Evolutionary conservation across 257 asterid species (phyloP).

Genomic region (Ophiorrhiza pumila): DNA sequence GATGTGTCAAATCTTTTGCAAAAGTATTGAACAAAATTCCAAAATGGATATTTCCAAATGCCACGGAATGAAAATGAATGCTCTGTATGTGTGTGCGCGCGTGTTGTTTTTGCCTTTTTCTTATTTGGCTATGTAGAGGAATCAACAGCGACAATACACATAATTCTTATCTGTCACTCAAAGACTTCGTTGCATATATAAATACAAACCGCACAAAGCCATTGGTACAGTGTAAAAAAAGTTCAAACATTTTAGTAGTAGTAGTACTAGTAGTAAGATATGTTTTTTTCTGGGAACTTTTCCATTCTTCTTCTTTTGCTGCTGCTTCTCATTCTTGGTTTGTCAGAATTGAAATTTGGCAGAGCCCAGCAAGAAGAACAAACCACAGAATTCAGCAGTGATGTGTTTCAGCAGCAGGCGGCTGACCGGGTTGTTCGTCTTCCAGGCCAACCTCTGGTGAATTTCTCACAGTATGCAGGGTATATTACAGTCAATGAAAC

Average conservation of each 20-base stretch:
- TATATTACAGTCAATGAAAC: slow-evolving; percentile 59
- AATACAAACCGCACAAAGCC: neutral
- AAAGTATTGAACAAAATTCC: slow-evolving; percentile 12
- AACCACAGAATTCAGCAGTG: neutral
- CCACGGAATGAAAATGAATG: neutral
- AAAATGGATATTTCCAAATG: neutral
- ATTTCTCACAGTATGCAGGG: slow-evolving; percentile 67
- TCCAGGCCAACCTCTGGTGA: slow-evolving; percentile 70
- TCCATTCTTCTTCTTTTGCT: neutral
- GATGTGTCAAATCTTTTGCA: neutral
- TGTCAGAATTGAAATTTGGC: neutral
- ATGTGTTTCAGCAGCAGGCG: slow-evolving; percentile 14
- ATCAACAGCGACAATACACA: slow-evolving; percentile 15
- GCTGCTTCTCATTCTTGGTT: slow-evolving; percentile 4
- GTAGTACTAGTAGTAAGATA: neutral
- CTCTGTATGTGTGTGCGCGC: neutral
- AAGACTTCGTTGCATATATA: neutral
- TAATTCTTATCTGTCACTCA: slow-evolving; percentile 18
- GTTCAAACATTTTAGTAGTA: neutral
- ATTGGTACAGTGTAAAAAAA: no score
- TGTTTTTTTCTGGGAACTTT: neutral
- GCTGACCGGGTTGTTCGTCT: slow-evolving; percentile 52
- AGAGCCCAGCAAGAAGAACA: no score
- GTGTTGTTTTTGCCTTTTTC: neutral
- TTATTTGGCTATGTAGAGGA: neutral